Percentiles rank a stretch among this genome's conserved stretches.
Conservation (phyloP, 179 eudicot genomes). For the Gypsophila paniculata region DNA sequence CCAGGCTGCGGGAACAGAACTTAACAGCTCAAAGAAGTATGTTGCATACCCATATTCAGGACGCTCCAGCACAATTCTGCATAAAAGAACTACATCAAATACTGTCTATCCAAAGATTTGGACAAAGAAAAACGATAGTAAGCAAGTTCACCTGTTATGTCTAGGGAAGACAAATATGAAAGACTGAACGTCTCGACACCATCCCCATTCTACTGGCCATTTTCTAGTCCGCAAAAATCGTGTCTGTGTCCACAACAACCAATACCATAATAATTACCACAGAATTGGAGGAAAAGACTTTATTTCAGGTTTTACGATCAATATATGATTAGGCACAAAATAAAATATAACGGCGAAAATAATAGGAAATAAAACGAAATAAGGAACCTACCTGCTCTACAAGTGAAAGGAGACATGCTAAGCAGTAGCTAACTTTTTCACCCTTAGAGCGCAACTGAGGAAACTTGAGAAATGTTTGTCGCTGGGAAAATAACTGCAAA, state of each 20-base stretch:
- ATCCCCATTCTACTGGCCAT: slow-evolving; percentile 99
- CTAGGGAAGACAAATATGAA: slow-evolving; percentile 83
- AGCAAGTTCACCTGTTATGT: slow-evolving; percentile 69
- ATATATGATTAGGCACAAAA: neutral
- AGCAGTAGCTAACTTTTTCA: slow-evolving; percentile 68
- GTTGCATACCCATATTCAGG: slow-evolving; percentile 99
- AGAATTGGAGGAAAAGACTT: neutral
- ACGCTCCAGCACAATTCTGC: slow-evolving; percentile 97
- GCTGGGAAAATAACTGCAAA: slow-evolving; percentile 62
- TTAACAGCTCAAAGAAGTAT: slow-evolving; percentile 83
- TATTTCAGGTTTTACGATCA: neutral
- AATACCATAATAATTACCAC: slow-evolving; percentile 1
- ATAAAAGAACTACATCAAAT: slow-evolving; percentile 19
- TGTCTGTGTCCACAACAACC: slow-evolving; percentile 43
- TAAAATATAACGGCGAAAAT: too few species aligned
- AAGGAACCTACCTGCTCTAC: slow-evolving; percentile 71
- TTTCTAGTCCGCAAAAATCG: slow-evolving; percentile 59
- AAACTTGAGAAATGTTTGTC: slow-evolving; percentile 57
- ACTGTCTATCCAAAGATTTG: slow-evolving; percentile 4
- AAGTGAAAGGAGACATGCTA: slow-evolving; percentile 80
- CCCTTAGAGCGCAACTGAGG: slow-evolving; percentile 52
- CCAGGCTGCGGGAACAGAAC: slow-evolving; percentile 61
- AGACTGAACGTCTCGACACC: slow-evolving; percentile 96
- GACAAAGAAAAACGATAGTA: neutral
- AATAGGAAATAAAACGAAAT: neutral